These are phyloP conservation scores for Pseudocercospora cruenta DNA, from an alignment of 2,329 filamentous ascomycete genomes.

Conservation along the genomic window DNA sequence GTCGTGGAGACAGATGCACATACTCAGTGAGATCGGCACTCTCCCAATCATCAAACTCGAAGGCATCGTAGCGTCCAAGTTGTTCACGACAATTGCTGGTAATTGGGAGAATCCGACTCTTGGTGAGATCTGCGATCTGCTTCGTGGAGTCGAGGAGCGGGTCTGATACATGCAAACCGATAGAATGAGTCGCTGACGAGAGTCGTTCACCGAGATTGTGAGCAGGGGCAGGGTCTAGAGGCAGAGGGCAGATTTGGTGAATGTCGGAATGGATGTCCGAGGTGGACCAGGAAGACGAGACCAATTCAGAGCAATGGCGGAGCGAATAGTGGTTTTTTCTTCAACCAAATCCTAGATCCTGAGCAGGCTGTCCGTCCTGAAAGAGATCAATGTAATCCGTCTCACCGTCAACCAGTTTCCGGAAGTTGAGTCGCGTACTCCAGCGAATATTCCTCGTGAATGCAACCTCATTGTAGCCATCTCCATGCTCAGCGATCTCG, in stretches of 20 bases:
- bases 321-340: too few species aligned
- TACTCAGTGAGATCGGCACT: not conserved
- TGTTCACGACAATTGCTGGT: too few species aligned
- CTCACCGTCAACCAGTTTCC: slow-evolving; percentile 41
- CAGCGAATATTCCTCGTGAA: slow-evolving; percentile 43
- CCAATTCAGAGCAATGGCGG: too few species aligned
- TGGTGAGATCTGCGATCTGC: not conserved
- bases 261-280: too few species aligned
- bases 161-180: too few species aligned
- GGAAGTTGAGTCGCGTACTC: slow-evolving; percentile 47
- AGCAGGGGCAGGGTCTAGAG: too few species aligned
- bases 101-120: not conserved
- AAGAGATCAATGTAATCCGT: slow-evolving; percentile 31
- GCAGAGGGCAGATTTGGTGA: too few species aligned
- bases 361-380: not conserved
- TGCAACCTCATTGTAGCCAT: slow-evolving; percentile 35
- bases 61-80: too few species aligned
- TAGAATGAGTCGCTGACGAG: too few species aligned
- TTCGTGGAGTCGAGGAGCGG: not conserved
- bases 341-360: not conserved
- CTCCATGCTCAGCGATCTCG: slow-evolving; percentile 44
- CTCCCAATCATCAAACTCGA: not conserved
- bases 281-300: too few species aligned
- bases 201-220: too few species aligned
- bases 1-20: not conserved